Base-by-base conservation (phyloP, 2,329 filamentous ascomycete genomes). In the Zasmidium cellare region DNA sequence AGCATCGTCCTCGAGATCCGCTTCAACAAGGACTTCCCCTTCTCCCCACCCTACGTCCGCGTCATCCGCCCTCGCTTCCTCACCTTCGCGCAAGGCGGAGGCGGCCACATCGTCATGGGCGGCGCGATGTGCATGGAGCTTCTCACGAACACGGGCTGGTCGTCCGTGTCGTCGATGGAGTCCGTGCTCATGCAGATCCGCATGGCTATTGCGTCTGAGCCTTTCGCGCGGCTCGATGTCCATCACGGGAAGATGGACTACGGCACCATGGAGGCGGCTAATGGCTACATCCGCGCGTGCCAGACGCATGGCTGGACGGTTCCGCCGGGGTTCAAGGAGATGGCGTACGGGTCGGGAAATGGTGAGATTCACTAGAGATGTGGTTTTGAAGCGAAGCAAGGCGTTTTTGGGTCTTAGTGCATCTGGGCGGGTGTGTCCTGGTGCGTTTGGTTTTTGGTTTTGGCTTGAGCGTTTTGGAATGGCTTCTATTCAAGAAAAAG, bases 81-180 rank as follows among this genome's bases (percentile, higher is more conserved):
- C 19, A 80, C 84, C 1, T 93, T 93, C 68, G 71, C 77, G 23
- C 66, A 78, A 3, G 91, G 91, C 3, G 92, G 92, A 19, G 92
- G 92, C 22, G 92, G 92, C 0, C 90, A 96, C 71, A 87, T 97
- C 59, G 96, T 92, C 0, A 77, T 80, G 1, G 92, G 92, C 22
- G 92, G 92, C 1, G 90, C 92, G 1, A 84, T 97, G 76, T 88
- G 86, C 72, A 92, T 96, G 85, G 87, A 79, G 66, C 67, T 76
- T 60, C 80, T 96, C 61, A 96, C 92, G 1, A 91, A 87, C 72
- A 84, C 85, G 6, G 92, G 92, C 23, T 97, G 92, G 92, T 86
- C 82, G 20, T 86, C 89, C 0, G 86, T 83, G 1, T 84, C 82
- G 51, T 86, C 84, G 18, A 86, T 96, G 64, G 92, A 96, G 71